Evolutionary conservation across 75 land plant species (phyloP).

Genomic region (Chamaecyparis obtusa): DNA sequence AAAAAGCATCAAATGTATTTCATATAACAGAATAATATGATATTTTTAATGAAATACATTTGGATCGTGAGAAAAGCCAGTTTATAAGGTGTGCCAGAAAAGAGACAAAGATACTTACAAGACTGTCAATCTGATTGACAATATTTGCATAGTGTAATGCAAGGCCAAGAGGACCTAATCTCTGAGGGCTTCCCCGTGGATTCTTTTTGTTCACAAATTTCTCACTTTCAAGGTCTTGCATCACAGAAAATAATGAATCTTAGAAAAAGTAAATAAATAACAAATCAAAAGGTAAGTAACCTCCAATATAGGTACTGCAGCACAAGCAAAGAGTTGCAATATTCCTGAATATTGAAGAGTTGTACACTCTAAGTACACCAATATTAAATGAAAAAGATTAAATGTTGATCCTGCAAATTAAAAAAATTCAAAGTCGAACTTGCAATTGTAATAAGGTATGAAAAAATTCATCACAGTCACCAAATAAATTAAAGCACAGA

Average conservation of each 20-base stretch:
- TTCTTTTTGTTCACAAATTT: conserved; percentile 6
- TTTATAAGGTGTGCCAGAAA: not conserved
- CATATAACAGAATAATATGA: not conserved
- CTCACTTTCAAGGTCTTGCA: conserved; percentile 13
- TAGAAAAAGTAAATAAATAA: not conserved
- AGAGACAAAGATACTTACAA: conserved; percentile 52
- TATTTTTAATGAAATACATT: not conserved
- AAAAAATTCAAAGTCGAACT: not conserved
- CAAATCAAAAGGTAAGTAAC: not conserved
- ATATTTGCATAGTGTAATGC: conserved; percentile 94
- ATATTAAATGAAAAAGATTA: not conserved
- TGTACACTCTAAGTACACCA: not conserved
- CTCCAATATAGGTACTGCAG: not conserved
- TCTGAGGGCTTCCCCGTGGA: conserved; percentile 13
- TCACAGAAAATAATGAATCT: not conserved
- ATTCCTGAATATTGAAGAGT: not conserved
- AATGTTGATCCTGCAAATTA: not conserved
- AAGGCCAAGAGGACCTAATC: conserved; percentile 77
- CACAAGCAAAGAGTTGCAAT: not conserved
- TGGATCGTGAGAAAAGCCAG: not conserved
- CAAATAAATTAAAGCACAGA: not conserved
- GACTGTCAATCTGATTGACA: conserved; percentile 84
- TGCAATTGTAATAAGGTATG: not conserved
- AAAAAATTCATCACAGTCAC: not conserved
- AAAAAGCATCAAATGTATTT: not conserved